Evolutionary conservation across 2,329 filamentous ascomycete genomes (phyloP).

Genomic region (Monosporascus sp.): DNA sequence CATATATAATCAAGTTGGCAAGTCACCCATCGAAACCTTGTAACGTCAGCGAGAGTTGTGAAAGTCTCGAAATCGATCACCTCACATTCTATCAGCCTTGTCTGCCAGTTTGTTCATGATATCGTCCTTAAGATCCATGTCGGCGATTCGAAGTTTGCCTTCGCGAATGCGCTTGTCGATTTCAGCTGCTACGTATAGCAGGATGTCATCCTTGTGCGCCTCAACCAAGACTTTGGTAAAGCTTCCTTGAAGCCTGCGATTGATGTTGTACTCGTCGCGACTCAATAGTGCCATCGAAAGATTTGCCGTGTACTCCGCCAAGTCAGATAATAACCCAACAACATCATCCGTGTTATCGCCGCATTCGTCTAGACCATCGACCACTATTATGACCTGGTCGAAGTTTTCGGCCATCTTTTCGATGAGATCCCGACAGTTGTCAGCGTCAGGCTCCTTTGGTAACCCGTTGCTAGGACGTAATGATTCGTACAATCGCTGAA

Average conservation of each 20-base stretch:
- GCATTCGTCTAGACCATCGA: conserved; percentile 18
- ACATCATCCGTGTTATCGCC: conserved; percentile 5
- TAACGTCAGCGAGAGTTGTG: not conserved
- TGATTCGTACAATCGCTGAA: conserved; percentile 12
- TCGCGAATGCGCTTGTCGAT: conserved; percentile 9
- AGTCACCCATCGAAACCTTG: conserved; percentile 14
- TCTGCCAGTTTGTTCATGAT: conserved; percentile 8
- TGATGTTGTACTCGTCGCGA: conserved; percentile 12
- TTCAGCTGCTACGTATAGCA: conserved; percentile 13
- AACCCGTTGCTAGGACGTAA: conserved; percentile 7
- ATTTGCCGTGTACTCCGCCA: conserved; percentile 7
- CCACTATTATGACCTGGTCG: conserved; percentile 7
- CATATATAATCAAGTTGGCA: conserved; percentile 15
- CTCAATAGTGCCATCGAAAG: conserved; percentile 11
- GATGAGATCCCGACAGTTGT: conserved; percentile 2
- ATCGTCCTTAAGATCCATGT: conserved; percentile 9
- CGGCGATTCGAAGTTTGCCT: conserved; percentile 3
- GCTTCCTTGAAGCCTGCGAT: conserved; percentile 2
- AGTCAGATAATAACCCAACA: not conserved
- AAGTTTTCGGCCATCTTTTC: conserved; percentile 4
- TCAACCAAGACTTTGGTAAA: conserved; percentile 9
- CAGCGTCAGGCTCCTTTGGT: not conserved
- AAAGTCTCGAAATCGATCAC: not conserved
- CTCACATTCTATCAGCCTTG: conserved; percentile 14
- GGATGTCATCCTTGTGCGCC: conserved; percentile 16